Conservation (phyloP, 1,284 basidiomycete genomes). For the Somion occarium region DNA sequence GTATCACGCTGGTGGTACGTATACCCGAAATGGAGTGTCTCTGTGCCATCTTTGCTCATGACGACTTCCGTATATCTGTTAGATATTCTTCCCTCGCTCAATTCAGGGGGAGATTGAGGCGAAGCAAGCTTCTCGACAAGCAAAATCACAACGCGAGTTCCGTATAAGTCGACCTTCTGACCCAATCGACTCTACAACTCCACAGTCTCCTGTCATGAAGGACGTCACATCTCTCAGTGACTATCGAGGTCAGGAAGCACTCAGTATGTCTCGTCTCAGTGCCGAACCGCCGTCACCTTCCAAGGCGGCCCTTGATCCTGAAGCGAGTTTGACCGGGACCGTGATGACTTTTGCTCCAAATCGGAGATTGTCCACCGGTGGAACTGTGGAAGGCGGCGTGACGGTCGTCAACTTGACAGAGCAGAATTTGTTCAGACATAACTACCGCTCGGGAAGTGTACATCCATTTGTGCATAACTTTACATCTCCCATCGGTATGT, state of each 20-base stretch:
- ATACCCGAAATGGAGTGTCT: no score
- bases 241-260: neutral
- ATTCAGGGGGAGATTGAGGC: conserved; percentile 45
- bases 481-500: conserved; percentile 26
- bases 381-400: conserved; percentile 20
- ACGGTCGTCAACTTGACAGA: conserved; percentile 18
- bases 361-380: conserved; percentile 20
- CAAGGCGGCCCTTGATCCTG: neutral
- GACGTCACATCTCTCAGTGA: neutral
- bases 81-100: conserved; percentile 79
- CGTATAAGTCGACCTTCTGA: conserved; percentile 15
- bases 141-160: conserved; percentile 15
- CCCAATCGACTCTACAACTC: neutral
- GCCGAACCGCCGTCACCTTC: neutral
- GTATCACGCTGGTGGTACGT: conserved; percentile 67
- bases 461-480: conserved; percentile 28
- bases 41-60: neutral
- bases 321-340: conserved; percentile 2
- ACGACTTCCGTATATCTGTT: neutral
- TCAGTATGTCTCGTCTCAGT: neutral
- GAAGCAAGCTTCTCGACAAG: conserved; percentile 17
- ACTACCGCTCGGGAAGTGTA: conserved; percentile 15
- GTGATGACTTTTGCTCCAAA: conserved; percentile 22
- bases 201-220: neutral
- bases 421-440: conserved; percentile 19